Evolutionary conservation across 2,329 filamentous ascomycete genomes (phyloP).

Genomic region (Camillea tinctor): DNA sequence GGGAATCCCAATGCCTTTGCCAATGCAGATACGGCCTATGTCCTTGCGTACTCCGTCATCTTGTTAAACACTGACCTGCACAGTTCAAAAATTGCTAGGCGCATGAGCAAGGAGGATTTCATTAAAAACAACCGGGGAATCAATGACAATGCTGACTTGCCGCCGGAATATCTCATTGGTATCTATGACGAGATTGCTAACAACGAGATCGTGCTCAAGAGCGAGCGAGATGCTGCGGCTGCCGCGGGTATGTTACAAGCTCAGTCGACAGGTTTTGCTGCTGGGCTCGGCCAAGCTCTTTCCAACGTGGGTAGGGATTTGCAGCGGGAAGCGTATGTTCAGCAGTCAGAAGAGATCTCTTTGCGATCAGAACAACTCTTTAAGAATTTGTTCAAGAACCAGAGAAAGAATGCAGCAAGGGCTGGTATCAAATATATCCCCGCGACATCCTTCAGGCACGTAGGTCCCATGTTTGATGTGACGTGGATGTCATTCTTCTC

Average conservation of each 20-base stretch:
- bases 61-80: conserved; percentile 95
- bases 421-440: conserved; percentile 76
- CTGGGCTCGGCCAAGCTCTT: conserved; percentile 82
- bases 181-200: conserved; percentile 91
- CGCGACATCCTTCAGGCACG: conserved; percentile 89
- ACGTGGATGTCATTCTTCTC: conserved; percentile 99
- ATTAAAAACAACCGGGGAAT: conserved; percentile 99
- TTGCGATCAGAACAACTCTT: conserved; percentile 77
- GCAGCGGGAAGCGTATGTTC: conserved; percentile 87
- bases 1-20: conserved; percentile 97
- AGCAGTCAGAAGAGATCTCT: conserved; percentile 91
- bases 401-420: conserved; percentile 75
- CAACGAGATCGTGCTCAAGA: conserved; percentile 93
- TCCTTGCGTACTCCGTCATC: conserved; percentile 94
- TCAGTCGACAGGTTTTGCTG: conserved; percentile 68
- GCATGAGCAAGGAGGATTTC: conserved; percentile 96
- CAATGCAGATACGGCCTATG: conserved; percentile 96
- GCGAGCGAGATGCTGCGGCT: conserved; percentile 85
- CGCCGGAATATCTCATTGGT: conserved; percentile 81
- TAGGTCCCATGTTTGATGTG: conserved; percentile 97
- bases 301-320: conserved; percentile 90
- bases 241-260: conserved; percentile 64
- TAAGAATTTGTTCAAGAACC: conserved; percentile 87
- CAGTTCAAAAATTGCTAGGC: conserved; percentile 76
- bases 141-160: conserved; percentile 92